A percentile compares a stretch with the other conserved stretches of the same genome.
These are phyloP conservation scores for Fusarium secorum DNA, from an alignment of 2,329 filamentous ascomycete species.

Conservation along the genomic window DNA sequence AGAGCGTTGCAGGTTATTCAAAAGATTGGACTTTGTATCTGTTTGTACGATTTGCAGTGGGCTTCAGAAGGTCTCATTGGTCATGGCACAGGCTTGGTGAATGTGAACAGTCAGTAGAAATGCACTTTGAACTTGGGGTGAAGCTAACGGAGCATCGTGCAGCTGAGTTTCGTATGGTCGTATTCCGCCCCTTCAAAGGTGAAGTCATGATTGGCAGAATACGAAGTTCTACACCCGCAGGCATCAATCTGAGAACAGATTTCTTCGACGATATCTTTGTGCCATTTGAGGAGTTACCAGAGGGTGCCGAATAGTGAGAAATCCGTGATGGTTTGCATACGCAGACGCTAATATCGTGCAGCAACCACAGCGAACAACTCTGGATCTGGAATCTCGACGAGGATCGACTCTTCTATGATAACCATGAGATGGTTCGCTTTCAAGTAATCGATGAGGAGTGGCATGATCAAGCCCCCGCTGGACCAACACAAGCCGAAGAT, in stretches of 20 bases:
- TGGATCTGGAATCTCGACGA: slow-evolving; percentile 86
- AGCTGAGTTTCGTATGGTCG: slow-evolving; percentile 90
- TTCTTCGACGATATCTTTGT: slow-evolving; percentile 96
- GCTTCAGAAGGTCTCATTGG: slow-evolving; percentile 94
- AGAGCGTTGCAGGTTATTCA: slow-evolving; percentile 73
- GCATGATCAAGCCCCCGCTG: slow-evolving; percentile 83
- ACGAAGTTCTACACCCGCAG: slow-evolving; percentile 73
- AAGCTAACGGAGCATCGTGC: slow-evolving; percentile 5
- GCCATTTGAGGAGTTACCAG: slow-evolving; percentile 75
- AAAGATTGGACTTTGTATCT: slow-evolving; percentile 92
- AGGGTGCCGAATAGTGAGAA: slow-evolving; percentile 75
- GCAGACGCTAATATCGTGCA: slow-evolving; percentile 45
- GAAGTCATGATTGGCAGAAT: slow-evolving; percentile 91
- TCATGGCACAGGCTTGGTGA: slow-evolving; percentile 89
- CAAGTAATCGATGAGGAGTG: slow-evolving; percentile 88
- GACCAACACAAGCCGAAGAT: slow-evolving; percentile 69
- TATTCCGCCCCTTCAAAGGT: slow-evolving; percentile 95
- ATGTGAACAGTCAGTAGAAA: slow-evolving; percentile 80
- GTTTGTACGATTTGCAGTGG: slow-evolving; percentile 88
- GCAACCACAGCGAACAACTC: slow-evolving; percentile 76
- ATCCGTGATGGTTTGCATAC: too few species aligned
- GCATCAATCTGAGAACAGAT: slow-evolving; percentile 81
- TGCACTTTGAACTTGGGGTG: not conserved
- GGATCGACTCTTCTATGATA: slow-evolving; percentile 83
- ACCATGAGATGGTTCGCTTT: slow-evolving; percentile 87